phyloP scores from a whole-genome alignment of 179 eudicot species.

The Dionaea muscipula region DNA sequence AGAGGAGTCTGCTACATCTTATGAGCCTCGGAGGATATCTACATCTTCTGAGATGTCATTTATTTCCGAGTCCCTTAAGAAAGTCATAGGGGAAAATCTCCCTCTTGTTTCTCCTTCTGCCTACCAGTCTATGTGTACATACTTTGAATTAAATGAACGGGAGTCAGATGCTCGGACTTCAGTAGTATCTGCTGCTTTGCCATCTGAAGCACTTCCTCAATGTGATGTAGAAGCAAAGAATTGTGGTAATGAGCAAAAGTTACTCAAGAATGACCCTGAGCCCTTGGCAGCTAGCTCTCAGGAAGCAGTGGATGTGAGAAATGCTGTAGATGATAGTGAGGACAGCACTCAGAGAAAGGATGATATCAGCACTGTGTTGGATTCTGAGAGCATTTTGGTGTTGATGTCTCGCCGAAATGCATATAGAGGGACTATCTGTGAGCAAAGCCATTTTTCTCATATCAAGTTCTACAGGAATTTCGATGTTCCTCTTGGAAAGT shows the following conservation, averaged over 20 bases:
- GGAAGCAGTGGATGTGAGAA: slow-evolving; percentile 18
- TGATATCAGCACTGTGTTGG: slow-evolving; percentile 46
- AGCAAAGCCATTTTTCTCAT: slow-evolving; percentile 74
- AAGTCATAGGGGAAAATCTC: slow-evolving; percentile 30
- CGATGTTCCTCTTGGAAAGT: slow-evolving; percentile 76
- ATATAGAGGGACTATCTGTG: slow-evolving; percentile 54
- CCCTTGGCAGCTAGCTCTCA: slow-evolving; percentile 3
- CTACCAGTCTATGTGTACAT: slow-evolving; percentile 24
- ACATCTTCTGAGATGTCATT: slow-evolving; percentile 38
- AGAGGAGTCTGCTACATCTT: slow-evolving; percentile 19
- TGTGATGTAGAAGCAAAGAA: slow-evolving; percentile 23
- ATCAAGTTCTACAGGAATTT: slow-evolving; percentile 80
- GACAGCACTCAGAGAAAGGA: slow-evolving; percentile 34
- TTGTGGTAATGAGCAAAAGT: slow-evolving; percentile 24
- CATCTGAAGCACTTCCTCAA: slow-evolving; percentile 19
- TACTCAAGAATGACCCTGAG: slow-evolving; percentile 15
- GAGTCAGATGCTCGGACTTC: slow-evolving; percentile 18
- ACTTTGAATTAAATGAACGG: slow-evolving; percentile 22
- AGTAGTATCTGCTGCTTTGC: slow-evolving; percentile 15
- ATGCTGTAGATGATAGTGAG: slow-evolving; percentile 24
- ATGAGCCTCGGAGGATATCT: slow-evolving; percentile 32
- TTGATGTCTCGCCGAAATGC: slow-evolving; percentile 67
- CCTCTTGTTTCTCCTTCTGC: slow-evolving; percentile 33
- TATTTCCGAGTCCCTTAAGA: slow-evolving; percentile 33
- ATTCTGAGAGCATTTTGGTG: slow-evolving; percentile 86